Percentiles rank a stretch among this genome's conserved stretches.
Evolutionary conservation across 164 flowering plant species (phyloP).

Genomic region (Chimonanthus praecox): DNA sequence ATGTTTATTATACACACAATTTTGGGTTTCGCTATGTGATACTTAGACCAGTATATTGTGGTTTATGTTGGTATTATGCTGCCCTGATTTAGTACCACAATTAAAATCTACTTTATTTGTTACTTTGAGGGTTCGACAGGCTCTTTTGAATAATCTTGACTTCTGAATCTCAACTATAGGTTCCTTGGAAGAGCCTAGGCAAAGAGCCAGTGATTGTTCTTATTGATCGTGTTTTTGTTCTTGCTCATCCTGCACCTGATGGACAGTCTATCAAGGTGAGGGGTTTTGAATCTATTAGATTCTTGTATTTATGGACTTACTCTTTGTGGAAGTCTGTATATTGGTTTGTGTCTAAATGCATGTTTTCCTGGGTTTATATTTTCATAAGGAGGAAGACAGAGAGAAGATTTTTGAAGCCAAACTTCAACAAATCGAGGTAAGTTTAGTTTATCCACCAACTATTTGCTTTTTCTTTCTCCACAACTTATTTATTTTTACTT

Average conservation of each 20-base stretch:
- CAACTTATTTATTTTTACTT: no score
- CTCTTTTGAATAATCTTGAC: not conserved
- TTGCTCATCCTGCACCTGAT: slow-evolving; percentile 81
- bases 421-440: slow-evolving; percentile 95
- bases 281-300: not conserved
- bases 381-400: slow-evolving; percentile 69
- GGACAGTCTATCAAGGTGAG: slow-evolving; percentile 63
- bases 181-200: slow-evolving; percentile 99
- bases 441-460: not conserved
- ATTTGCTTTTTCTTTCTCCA: not conserved
- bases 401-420: slow-evolving; percentile 83
- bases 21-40: no score
- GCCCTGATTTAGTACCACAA: no score
- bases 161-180: slow-evolving; percentile 37
- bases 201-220: slow-evolving; percentile 98
- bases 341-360: slow-evolving; percentile 1
- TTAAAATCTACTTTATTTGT: not conserved
- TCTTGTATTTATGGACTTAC: not conserved
- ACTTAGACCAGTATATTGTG: no score
- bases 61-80: no score
- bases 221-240: slow-evolving; percentile 89
- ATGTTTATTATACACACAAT: no score
- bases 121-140: not conserved
- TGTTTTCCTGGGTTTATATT: slow-evolving; percentile 3
- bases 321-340: not conserved